Evolutionary conservation across 2,329 filamentous ascomycete species (phyloP).

Genomic region (Fusarium sp.): DNA sequence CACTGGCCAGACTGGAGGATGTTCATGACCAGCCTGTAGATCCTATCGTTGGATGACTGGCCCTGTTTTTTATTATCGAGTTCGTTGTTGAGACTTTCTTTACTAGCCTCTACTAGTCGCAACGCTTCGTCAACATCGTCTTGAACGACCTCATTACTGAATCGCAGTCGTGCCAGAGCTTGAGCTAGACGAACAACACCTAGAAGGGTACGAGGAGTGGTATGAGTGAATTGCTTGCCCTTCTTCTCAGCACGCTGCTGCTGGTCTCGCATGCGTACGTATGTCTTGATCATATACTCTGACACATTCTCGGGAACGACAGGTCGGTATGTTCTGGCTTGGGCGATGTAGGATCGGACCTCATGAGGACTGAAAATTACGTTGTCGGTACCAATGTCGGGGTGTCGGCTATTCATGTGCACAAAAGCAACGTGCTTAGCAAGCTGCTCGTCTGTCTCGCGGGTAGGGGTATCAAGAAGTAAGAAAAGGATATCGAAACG

Average conservation of each 20-base stretch:
- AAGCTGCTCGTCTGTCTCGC: slow-evolving; percentile 90
- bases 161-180: slow-evolving; percentile 90
- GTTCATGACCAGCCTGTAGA: slow-evolving; percentile 92
- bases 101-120: slow-evolving; percentile 90
- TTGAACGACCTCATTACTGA: slow-evolving; percentile 83
- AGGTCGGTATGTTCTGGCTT: slow-evolving; percentile 89
- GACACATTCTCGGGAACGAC: slow-evolving; percentile 85
- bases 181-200: slow-evolving; percentile 94
- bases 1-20: slow-evolving; percentile 90
- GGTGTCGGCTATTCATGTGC: slow-evolving; percentile 96
- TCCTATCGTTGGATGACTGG: slow-evolving; percentile 85
- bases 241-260: slow-evolving; percentile 91
- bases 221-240: slow-evolving; percentile 94
- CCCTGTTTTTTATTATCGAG: slow-evolving; percentile 69
- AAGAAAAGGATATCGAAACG: slow-evolving; percentile 98
- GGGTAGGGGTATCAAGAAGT: slow-evolving; percentile 91
- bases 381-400: slow-evolving; percentile 70
- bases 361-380: slow-evolving; percentile 92
- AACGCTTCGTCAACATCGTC: slow-evolving; percentile 97
- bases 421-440: slow-evolving; percentile 96
- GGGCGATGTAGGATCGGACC: slow-evolving; percentile 94
- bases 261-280: slow-evolving; percentile 91
- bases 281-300: slow-evolving; percentile 97
- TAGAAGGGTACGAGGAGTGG: slow-evolving; percentile 90
- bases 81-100: slow-evolving; percentile 86